Percentiles rank a stretch among this genome's conserved stretches.
Evolutionary conservation across 2,329 filamentous ascomycete genomes (phyloP).

Genomic region (Arthrobotrys megalospora): DNA sequence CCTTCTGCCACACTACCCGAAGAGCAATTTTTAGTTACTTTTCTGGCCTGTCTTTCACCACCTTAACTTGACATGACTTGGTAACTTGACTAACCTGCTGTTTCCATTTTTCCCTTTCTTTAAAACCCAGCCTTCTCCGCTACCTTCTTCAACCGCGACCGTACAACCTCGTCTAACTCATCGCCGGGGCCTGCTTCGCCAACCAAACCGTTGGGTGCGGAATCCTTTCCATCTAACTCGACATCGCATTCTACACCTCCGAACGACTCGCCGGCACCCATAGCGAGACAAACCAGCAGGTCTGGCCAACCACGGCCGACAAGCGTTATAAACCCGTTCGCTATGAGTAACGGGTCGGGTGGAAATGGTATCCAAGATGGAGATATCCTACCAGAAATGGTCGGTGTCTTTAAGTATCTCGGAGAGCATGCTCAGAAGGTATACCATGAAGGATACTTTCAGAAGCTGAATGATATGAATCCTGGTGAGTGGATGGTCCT

Average conservation of each 20-base stretch:
- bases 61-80: background rate
- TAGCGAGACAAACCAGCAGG: constrained; percentile 65
- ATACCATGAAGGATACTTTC: constrained; percentile 97
- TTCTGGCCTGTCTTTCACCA: constrained; percentile 35
- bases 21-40: constrained; percentile 31
- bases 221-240: constrained; percentile 60
- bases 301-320: constrained; percentile 76
- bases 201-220: constrained; percentile 45
- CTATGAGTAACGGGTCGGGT: constrained; percentile 45
- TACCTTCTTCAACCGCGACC: constrained; percentile 60
- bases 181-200: constrained; percentile 43
- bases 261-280: constrained; percentile 61
- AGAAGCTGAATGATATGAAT: constrained; percentile 96
- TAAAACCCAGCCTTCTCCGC: constrained; percentile 48
- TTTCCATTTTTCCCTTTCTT: constrained; percentile 23
- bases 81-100: background rate
- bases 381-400: constrained; percentile 91
- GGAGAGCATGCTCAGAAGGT: constrained; percentile 97
- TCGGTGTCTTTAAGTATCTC: constrained; percentile 92
- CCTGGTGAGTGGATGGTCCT: constrained; percentile 73
- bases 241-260: constrained; percentile 62
- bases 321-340: constrained; percentile 86
- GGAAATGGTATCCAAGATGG: constrained; percentile 26
- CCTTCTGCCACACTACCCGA: background rate
- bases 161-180: constrained; percentile 63